A percentile compares a stretch with the other conserved stretches of the same genome.
These are phyloP conservation scores for Entomortierella lignicola DNA, from an alignment of 192 early-diverging fungal genomes.

Conservation along the genomic window DNA sequence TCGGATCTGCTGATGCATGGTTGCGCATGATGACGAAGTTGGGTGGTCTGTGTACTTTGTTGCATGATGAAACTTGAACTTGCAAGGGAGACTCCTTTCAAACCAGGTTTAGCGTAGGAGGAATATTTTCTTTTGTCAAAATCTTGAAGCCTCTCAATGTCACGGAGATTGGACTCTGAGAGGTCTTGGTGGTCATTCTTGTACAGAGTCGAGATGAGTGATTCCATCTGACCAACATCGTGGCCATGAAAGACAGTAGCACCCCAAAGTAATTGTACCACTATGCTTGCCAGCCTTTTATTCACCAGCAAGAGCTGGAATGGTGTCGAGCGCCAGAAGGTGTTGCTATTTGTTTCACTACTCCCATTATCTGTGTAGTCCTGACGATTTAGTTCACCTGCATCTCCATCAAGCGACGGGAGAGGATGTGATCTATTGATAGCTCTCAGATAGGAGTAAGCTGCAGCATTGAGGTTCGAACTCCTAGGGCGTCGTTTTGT, in stretches of 20 bases:
- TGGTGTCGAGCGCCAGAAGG: slow-evolving; percentile 1
- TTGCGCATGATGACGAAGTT: background rate
- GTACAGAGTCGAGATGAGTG: slow-evolving; percentile 17
- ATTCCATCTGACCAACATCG: slow-evolving; percentile 16
- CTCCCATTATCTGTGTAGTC: background rate
- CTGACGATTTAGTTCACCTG: background rate
- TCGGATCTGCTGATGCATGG: background rate
- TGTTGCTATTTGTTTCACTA: background rate
- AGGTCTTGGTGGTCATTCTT: background rate
- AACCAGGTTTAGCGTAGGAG: too few relatives aligned
- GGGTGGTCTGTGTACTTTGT: background rate
- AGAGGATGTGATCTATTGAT: background rate
- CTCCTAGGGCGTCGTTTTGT: slow-evolving; percentile 11
- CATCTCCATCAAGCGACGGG: background rate
- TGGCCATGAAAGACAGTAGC: slow-evolving; percentile 46
- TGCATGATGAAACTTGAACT: slow-evolving; percentile 3
- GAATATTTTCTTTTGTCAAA: background rate
- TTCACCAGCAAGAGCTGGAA: slow-evolving; percentile 41
- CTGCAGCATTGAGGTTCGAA: slow-evolving; percentile 1
- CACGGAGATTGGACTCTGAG: background rate
- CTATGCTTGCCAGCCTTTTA: slow-evolving; percentile 20
- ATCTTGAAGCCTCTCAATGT: background rate
- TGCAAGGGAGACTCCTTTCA: background rate
- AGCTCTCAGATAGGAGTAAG: slow-evolving; percentile 1
- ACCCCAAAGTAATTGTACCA: slow-evolving; percentile 28